phyloP scores from a whole-genome alignment of 176 grass and related monocot genomes.

The Tuctoria greenei region DNA sequence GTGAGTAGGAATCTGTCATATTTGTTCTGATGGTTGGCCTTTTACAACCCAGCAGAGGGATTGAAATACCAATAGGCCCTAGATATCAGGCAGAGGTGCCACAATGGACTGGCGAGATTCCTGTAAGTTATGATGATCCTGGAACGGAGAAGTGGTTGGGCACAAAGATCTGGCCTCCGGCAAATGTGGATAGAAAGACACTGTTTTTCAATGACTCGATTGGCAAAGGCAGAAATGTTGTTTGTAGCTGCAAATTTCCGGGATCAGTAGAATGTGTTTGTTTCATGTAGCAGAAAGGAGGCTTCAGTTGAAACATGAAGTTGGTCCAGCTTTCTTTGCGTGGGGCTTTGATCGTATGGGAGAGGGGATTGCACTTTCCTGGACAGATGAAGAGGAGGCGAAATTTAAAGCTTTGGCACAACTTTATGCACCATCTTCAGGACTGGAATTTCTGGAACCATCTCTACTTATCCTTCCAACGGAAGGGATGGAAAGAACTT shows the following conservation, averaged over 20 bases:
- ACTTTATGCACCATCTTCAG: constrained; percentile 39
- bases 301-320: constrained; percentile 55
- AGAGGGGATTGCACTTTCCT: constrained; percentile 85
- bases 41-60: constrained; percentile 34
- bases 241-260: constrained; percentile 43
- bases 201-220: constrained; percentile 24
- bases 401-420: constrained; percentile 58
- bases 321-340: constrained; percentile 54
- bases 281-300: constrained; percentile 66
- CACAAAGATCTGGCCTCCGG: constrained; percentile 53
- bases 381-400: constrained; percentile 66
- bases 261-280: constrained; percentile 63
- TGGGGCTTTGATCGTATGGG: constrained; percentile 86
- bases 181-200: constrained; percentile 33
- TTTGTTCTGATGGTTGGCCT: constrained; percentile 37
- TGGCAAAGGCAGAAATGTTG: constrained; percentile 53
- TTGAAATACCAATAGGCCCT: constrained; percentile 35
- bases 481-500: constrained; percentile 53
- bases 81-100: constrained; percentile 51
- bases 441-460: constrained; percentile 57
- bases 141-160: constrained; percentile 68
- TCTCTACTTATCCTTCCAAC: constrained; percentile 45
- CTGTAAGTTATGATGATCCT: constrained; percentile 30
- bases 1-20: constrained; percentile 18
- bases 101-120: constrained; percentile 42